Percentiles rank a stretch among this genome's conserved stretches.
Evolutionary conservation across 2,329 filamentous ascomycete species (phyloP).

Genomic region (Cytospora piceicola): DNA sequence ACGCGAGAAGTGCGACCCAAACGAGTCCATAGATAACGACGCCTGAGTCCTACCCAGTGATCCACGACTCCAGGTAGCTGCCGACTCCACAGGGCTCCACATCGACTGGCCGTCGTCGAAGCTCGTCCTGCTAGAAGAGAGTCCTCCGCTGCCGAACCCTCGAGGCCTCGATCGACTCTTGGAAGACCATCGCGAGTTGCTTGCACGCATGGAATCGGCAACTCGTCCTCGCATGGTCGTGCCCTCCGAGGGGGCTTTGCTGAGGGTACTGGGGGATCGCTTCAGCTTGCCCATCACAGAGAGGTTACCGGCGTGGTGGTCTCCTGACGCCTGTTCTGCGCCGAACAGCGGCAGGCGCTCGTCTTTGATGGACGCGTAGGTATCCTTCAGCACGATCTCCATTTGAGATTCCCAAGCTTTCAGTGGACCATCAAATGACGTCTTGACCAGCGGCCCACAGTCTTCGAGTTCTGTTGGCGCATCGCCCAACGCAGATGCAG

Average conservation of each 20-base stretch:
- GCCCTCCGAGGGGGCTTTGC: slow-evolving; percentile 88
- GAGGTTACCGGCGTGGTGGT: slow-evolving; percentile 59
- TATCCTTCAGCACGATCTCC: slow-evolving; percentile 88
- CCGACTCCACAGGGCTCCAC: slow-evolving; percentile 83
- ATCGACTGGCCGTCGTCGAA: slow-evolving; percentile 88
- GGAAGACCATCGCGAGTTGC: slow-evolving; percentile 74
- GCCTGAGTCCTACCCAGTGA: slow-evolving; percentile 90
- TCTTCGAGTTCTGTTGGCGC: slow-evolving; percentile 52
- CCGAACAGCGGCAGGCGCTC: slow-evolving; percentile 87
- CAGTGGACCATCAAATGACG: slow-evolving; percentile 73
- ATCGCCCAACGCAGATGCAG: slow-evolving; percentile 48
- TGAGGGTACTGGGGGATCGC: slow-evolving; percentile 86
- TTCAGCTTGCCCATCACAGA: slow-evolving; percentile 79
- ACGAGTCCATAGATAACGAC: slow-evolving; percentile 89
- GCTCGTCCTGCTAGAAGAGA: slow-evolving; percentile 91
- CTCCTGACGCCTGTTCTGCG: slow-evolving; percentile 54
- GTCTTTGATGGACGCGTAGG: slow-evolving; percentile 86
- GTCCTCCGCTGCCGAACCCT: slow-evolving; percentile 74
- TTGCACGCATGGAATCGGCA: slow-evolving; percentile 57
- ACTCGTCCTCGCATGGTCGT: slow-evolving; percentile 72
- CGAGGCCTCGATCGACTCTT: slow-evolving; percentile 84
- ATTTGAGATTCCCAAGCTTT: slow-evolving; percentile 87
- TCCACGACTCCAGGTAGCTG: slow-evolving; percentile 95
- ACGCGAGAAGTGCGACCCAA: slow-evolving; percentile 74
- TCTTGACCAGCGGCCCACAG: slow-evolving; percentile 77